A percentile compares a stretch with the other conserved stretches of the same genome.
Evolutionary conservation across 352 stramenopile genomes (phyloP).

Genomic region (Pythium vanterpoolii): DNA sequence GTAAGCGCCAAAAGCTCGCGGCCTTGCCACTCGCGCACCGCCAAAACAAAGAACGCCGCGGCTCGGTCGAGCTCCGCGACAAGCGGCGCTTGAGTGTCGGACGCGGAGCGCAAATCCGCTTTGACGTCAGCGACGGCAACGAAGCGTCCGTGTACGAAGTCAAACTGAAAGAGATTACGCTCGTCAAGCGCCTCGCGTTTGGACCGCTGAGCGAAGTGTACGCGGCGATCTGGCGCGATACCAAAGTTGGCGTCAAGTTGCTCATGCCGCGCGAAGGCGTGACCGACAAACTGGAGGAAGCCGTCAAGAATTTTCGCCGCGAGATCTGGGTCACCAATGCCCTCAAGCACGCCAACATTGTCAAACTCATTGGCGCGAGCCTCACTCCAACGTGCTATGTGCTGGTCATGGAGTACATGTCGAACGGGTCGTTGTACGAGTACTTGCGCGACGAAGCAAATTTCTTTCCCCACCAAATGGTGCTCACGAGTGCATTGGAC

Average conservation of each 20-base stretch:
- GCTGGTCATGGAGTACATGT: constrained; percentile 85
- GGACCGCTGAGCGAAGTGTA: constrained; percentile 73
- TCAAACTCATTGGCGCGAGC: constrained; percentile 74
- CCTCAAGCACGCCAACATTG: constrained; percentile 68
- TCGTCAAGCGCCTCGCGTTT: constrained; percentile 72
- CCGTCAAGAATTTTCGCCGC: constrained; percentile 73
- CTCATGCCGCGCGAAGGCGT: constrained; percentile 69
- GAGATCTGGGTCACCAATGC: constrained; percentile 82
- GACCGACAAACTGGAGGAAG: constrained; percentile 64
- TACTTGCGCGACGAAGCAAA: constrained; percentile 73
- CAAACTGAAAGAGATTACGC: constrained; percentile 69
- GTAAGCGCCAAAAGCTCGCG: constrained; percentile 46
- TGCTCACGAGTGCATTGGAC: constrained; percentile 58
- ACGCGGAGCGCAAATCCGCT: constrained; percentile 51
- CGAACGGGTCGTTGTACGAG: constrained; percentile 81
- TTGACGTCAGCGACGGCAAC: constrained; percentile 63
- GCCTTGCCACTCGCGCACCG: constrained; percentile 49
- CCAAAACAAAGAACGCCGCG: constrained; percentile 56
- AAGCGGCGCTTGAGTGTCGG: constrained; percentile 64
- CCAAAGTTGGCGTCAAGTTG: constrained; percentile 73
- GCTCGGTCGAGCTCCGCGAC: constrained; percentile 48
- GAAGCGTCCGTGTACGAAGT: constrained; percentile 75
- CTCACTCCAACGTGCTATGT: constrained; percentile 77
- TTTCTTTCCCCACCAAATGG: constrained; percentile 61
- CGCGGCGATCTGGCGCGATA: constrained; percentile 71